Evolutionary conservation across 164 flowering plant genomes (phyloP), one percentile per base, ranked within the genome.

Genomic region (Stephania japonica): DNA sequence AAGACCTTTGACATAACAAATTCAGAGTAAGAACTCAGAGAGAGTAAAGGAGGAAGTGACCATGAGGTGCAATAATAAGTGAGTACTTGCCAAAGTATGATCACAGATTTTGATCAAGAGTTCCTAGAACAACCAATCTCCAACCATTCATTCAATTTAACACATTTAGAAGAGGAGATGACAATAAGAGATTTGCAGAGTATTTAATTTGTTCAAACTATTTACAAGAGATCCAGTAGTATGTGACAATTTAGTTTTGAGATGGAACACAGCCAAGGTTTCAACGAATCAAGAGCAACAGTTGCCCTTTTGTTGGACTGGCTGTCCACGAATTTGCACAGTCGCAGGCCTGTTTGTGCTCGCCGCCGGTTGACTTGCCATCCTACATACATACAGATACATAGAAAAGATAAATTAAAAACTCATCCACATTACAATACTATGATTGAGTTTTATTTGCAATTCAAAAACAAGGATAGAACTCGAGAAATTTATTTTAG

Each of bases 281-380:
- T 2, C 2, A 27, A 70, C 69, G 69, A 73, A 59, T 59, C 64
- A 77, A 1, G 84, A 82, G 84, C 84, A 82, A 56, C 84, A 82
- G 59, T 53, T 64, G 59, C 69, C 63, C 77, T 79, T 77, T 26
- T 82, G 80, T 26, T 32, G 42, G 50, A 81, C 84, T 43, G 84
- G 84, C 59, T 77, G 79, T 0, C 84, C 84, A 24, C 76, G 43
- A 80, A 82, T 79, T 50, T 82, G 82, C 65, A 82, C 82, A 0
- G 84, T 82, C 10, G 84, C 77, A 47, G 84, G 84, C 67, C 70
- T 79, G 70, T 62, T 75, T 10, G 80, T 66, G 13, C 73, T 79
- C 77, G 70, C 67, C 1, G 81, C 80, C 5, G 84, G 84, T 76
- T 81, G 84, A 72, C 76, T 81, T n/a, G 84, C 84, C 84, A 82